phyloP scores from a whole-genome alignment of 805 yeast genomes.

The Cyberlindnera subsufficiens region DNA sequence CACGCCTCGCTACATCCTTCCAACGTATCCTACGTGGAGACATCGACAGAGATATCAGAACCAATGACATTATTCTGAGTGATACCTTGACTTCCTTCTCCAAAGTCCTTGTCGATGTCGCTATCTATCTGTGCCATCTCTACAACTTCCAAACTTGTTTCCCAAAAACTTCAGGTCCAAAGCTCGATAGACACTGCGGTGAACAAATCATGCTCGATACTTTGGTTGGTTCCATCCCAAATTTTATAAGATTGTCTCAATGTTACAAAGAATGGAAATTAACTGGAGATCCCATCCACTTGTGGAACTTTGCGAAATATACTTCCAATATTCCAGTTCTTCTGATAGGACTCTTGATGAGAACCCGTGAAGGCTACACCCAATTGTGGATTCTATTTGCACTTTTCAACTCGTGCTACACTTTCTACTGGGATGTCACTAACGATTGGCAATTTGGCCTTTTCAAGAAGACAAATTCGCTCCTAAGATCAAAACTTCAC shows the following conservation, averaged over 20 bases:
- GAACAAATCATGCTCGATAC: conserved; percentile 30
- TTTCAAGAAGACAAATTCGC: conserved; percentile 28
- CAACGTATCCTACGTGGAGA: conserved; percentile 51
- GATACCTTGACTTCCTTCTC: conserved; percentile 83
- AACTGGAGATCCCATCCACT: conserved; percentile 42
- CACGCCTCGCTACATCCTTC: conserved; percentile 26
- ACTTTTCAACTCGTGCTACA: conserved; percentile 64
- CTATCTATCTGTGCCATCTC: conserved; percentile 47
- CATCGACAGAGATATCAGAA: conserved; percentile 46
- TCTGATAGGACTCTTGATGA: conserved; percentile 26
- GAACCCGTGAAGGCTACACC: conserved; percentile 10
- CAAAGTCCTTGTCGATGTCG: conserved; percentile 68
- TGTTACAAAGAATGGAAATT: conserved; percentile 68
- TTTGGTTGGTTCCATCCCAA: conserved; percentile 47
- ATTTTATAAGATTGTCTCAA: conserved; percentile 72
- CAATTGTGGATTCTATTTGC: conserved; percentile 32
- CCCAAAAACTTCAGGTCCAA: conserved; percentile 20
- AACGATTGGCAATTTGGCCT: conserved; percentile 74
- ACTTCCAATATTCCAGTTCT: conserved; percentile 54
- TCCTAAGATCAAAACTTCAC: conserved; percentile 4
- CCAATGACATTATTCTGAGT: conserved; percentile 76
- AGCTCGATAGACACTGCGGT: conserved; percentile 30
- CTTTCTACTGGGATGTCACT: conserved; percentile 84
- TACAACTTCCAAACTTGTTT: conserved; percentile 30
- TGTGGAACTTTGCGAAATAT: conserved; percentile 74